phyloP scores from a whole-genome alignment of 495 filamentous ascomycete species.

The Aspergillus affinis region DNA sequence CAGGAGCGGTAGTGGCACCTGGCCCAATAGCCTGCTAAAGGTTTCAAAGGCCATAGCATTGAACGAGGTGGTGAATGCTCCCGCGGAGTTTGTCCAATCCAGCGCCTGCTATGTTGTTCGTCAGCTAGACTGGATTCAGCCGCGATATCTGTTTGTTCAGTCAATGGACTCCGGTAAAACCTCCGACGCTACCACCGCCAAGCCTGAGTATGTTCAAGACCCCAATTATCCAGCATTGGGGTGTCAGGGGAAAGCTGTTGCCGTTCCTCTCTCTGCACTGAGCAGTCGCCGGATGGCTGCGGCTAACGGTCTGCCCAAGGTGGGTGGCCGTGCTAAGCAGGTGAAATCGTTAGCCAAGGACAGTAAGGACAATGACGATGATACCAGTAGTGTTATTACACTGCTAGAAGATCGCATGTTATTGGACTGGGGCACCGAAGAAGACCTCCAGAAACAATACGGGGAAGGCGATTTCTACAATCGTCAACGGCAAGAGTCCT shows the following conservation, averaged over 20 bases:
- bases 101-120: conserved; percentile 69
- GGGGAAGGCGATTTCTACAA: background rate
- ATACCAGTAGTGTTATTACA: background rate
- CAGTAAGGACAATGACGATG: background rate
- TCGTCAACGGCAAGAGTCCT: background rate
- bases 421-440: background rate
- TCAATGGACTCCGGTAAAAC: background rate
- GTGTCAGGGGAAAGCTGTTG: conserved; percentile 37
- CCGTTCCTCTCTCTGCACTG: conserved; percentile 54
- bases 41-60: conserved; percentile 65
- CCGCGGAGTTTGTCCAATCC: conserved; percentile 55
- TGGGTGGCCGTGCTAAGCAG: background rate
- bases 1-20: conserved; percentile 24
- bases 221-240: conserved; percentile 32
- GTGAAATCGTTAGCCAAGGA: background rate
- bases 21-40: conserved; percentile 65
- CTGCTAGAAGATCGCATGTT: background rate
- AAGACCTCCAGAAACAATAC: conserved; percentile 4
- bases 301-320: background rate
- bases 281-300: conserved; percentile 30
- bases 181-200: conserved; percentile 21
- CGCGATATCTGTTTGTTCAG: conserved; percentile 79
- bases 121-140: conserved; percentile 86
- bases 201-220: conserved; percentile 55
- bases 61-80: conserved; percentile 84